Base-by-base conservation (phyloP, 176 grass and related monocot genomes). In the Carex pumila region DNA sequence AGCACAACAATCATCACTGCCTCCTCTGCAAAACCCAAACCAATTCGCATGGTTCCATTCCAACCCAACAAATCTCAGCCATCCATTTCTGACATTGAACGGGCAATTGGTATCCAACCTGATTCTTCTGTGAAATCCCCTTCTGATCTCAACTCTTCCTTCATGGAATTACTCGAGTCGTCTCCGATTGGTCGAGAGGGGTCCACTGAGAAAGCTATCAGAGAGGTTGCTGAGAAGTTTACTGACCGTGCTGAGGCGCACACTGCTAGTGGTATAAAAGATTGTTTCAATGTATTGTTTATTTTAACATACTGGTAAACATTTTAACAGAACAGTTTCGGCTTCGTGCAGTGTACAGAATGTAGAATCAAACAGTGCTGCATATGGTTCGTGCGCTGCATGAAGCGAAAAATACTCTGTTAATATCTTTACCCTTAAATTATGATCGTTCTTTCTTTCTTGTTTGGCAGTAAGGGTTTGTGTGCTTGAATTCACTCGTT, bases 171-270 rank as follows among this genome's bases (percentile, higher is more conserved):
- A 30, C 4, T 97, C 12, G 85, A 87, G 21, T 54, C 61, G 54
- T 88, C 91, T 30, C 94, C 91, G 3, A 89, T 96, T 75, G 94
- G 91, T 12, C 65, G 89, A 7, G 94, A 94, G 87, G 84, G 92
- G 65, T 34, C 55, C 18, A 69, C 74, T 4, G 92, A 98, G 87
- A 88, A 80, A 73, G 88, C 88, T 11, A 79, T 98, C 82, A 89
- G 95, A 36, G 87, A 98, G 90, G 79, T 83, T 10, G 92, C 95
- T 47, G 91, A 94, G 89, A 94, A 89, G 89, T 81, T 98, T 47
- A 89, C 89, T 30, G 91, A 91, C 2, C 74, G 56, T 80, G 92
- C 95, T 15, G 95, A 98, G 89, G 53, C 65, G 17, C 81, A 90
- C 17, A 85, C 87, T 1, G 84, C 83, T 43, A 54, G 65, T 80